Conservation (phyloP, 164 flowering plant genomes). For the Echeveria elegans region DNA sequence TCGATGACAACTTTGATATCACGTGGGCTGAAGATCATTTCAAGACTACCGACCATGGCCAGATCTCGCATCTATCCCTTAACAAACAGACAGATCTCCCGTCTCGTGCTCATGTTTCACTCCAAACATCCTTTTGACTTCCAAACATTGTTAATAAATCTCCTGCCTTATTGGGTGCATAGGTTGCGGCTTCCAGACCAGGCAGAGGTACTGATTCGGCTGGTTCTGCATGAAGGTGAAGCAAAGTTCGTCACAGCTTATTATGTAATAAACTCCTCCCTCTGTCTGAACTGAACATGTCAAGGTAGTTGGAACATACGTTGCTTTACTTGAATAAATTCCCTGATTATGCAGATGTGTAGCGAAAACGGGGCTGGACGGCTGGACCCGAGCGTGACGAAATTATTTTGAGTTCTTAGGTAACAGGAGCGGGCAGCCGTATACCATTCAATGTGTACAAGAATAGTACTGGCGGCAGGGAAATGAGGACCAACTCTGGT, state of each 20-base stretch:
- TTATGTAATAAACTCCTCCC: constrained; percentile 49
- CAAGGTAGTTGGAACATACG: no score
- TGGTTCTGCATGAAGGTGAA: constrained; percentile 97
- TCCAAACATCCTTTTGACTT: no score
- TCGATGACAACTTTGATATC: constrained; percentile 55
- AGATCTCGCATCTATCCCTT: constrained; percentile 75
- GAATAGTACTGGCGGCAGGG: constrained; percentile 67
- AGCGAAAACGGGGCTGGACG: constrained; percentile 69
- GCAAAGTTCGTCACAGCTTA: constrained; percentile 85
- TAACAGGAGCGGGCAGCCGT: constrained; percentile 73
- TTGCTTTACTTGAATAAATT: neutral
- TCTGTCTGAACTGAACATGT: neutral
- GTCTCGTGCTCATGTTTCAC: neutral
- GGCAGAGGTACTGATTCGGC: constrained; percentile 80
- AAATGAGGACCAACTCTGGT: constrained; percentile 76
- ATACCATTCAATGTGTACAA: constrained; percentile 76
- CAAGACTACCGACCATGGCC: constrained; percentile 78
- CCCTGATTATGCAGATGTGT: constrained; percentile 56
- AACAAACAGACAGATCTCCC: constrained; percentile 66
- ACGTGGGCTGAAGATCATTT: constrained; percentile 81
- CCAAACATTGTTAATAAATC: no score
- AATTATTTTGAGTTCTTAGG: constrained; percentile 89
- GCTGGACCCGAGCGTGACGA: constrained; percentile 84
- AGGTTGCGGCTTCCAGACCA: constrained; percentile 93
- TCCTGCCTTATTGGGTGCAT: neutral